A percentile compares a stretch with the other conserved stretches of the same genome.
These are phyloP conservation scores for Colletotrichum spinosum DNA, from an alignment of 2,329 filamentous ascomycete genomes.

Conservation along the genomic window DNA sequence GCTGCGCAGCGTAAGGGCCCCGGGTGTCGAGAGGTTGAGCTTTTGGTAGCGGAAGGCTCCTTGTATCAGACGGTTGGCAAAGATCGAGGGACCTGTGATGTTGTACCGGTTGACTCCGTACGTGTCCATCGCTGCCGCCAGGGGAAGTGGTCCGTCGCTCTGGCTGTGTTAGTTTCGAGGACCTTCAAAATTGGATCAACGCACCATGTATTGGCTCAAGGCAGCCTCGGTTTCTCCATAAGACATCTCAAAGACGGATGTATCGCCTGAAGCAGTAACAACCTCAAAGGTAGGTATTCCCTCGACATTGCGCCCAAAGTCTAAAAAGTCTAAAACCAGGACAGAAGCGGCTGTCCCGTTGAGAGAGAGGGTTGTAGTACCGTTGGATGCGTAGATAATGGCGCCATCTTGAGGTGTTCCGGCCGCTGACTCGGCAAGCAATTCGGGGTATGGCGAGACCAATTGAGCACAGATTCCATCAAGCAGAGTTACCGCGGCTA, in stretches of 20 bases:
- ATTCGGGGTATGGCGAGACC: background rate
- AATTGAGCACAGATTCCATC: background rate
- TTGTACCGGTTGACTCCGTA: slow-evolving; percentile 51
- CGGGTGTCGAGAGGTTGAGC: slow-evolving; percentile 47
- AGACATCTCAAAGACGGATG: slow-evolving; percentile 12
- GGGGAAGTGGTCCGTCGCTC: slow-evolving; percentile 46
- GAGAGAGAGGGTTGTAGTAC: slow-evolving; percentile 7
- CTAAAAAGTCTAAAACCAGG: slow-evolving; percentile 25
- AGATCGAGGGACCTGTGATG: slow-evolving; percentile 40
- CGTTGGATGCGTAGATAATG: background rate
- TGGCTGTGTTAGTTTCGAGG: slow-evolving; percentile 20
- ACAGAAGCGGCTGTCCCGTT: slow-evolving; percentile 5
- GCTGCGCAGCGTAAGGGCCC: slow-evolving; percentile 41
- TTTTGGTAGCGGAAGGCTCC: slow-evolving; percentile 52
- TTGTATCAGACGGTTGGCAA: slow-evolving; percentile 49
- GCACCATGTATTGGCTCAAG: background rate
- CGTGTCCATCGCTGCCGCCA: slow-evolving; percentile 51
- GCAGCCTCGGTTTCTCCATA: slow-evolving; percentile 12
- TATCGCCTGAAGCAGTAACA: slow-evolving; percentile 17
- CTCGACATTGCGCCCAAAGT: slow-evolving; percentile 21
- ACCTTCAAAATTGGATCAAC: background rate
- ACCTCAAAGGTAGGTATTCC: slow-evolving; percentile 24
- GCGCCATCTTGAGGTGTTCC: background rate
- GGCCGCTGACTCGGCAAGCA: background rate
- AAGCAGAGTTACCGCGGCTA: background rate